phyloP scores from a whole-genome alignment of 2,329 filamentous ascomycete species.

The Graphilbum ipis-grandicollis region DNA sequence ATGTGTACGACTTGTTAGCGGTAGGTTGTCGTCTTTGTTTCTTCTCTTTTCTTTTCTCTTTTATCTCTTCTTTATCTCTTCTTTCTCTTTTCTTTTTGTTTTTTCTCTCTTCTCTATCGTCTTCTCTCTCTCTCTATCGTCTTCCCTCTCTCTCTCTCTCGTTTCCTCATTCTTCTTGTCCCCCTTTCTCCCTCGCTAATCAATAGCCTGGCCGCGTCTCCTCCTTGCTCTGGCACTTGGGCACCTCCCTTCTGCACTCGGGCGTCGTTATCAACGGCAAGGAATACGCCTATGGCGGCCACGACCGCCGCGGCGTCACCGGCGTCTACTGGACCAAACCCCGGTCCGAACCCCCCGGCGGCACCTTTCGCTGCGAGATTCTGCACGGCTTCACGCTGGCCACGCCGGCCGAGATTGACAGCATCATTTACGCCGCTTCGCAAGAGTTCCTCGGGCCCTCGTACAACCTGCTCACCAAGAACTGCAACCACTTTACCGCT shows the following conservation, averaged over 20 bases:
- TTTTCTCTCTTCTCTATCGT: too few relatives aligned
- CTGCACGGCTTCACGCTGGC: constrained; percentile 65
- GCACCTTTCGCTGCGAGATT: constrained; percentile 57
- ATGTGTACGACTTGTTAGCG: constrained; percentile 62
- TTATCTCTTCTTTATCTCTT: too few relatives aligned
- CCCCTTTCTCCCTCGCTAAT: too few relatives aligned
- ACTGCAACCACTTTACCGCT: constrained; percentile 80
- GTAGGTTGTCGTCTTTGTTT: constrained; percentile 23
- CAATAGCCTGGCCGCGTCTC: constrained; percentile 53
- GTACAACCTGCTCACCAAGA: constrained; percentile 69
- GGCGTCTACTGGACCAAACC: constrained; percentile 76
- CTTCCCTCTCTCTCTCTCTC: too few relatives aligned
- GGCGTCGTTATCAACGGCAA: constrained; percentile 64
- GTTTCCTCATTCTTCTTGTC: too few relatives aligned
- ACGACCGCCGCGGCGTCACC: constrained; percentile 51
- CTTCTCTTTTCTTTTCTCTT: too few relatives aligned
- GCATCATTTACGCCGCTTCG: constrained; percentile 49
- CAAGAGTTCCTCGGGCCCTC: constrained; percentile 56
- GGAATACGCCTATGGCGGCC: constrained; percentile 77
- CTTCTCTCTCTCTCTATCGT: too few relatives aligned
- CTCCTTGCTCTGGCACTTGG: constrained; percentile 61
- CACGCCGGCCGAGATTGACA: constrained; percentile 50
- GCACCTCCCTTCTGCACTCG: constrained; percentile 63
- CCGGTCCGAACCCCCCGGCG: constrained; percentile 54
- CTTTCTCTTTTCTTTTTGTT: too few relatives aligned